Evolutionary conservation across 495 filamentous ascomycete species (phyloP).

Genomic region (Elasticomyces elasticus): DNA sequence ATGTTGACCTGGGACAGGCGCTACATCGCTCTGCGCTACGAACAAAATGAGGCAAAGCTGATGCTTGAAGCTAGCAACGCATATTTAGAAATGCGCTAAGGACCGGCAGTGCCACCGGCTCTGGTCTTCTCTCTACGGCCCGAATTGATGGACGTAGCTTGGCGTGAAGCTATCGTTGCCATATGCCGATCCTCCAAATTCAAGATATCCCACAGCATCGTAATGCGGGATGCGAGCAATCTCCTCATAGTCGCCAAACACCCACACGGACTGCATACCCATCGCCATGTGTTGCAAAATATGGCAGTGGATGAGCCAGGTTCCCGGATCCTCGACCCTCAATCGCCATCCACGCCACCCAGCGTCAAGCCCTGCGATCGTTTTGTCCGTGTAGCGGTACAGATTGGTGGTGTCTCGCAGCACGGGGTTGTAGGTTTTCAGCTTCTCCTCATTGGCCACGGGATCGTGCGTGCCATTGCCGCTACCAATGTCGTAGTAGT

Average conservation of each 20-base stretch:
- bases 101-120: no score
- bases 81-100: no score
- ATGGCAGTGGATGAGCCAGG: slow-evolving; percentile 59
- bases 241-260: slow-evolving; percentile 39
- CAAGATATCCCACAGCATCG: slow-evolving; percentile 38
- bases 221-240: slow-evolving; percentile 33
- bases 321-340: slow-evolving; percentile 41
- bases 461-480: slow-evolving; percentile 48
- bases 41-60: no score
- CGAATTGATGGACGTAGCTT: slow-evolving; percentile 14
- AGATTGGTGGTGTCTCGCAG: slow-evolving; percentile 48
- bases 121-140: no score
- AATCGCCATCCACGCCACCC: slow-evolving; percentile 54
- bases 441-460: slow-evolving; percentile 40
- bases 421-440: slow-evolving; percentile 33
- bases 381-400: slow-evolving; percentile 37
- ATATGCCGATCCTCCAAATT: slow-evolving; percentile 42
- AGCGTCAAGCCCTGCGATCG: slow-evolving; percentile 31
- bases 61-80: no score
- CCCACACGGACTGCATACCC: slow-evolving; percentile 47
- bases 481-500: slow-evolving; percentile 48
- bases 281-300: slow-evolving; percentile 42
- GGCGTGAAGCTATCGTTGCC: slow-evolving; percentile 33
- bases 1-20: no score
- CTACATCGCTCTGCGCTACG: no score